Evolutionary conservation across 2,329 filamentous ascomycete genomes (phyloP), one percentile per base, ranked within the genome.

Genomic region (Fusarium nodosum): DNA sequence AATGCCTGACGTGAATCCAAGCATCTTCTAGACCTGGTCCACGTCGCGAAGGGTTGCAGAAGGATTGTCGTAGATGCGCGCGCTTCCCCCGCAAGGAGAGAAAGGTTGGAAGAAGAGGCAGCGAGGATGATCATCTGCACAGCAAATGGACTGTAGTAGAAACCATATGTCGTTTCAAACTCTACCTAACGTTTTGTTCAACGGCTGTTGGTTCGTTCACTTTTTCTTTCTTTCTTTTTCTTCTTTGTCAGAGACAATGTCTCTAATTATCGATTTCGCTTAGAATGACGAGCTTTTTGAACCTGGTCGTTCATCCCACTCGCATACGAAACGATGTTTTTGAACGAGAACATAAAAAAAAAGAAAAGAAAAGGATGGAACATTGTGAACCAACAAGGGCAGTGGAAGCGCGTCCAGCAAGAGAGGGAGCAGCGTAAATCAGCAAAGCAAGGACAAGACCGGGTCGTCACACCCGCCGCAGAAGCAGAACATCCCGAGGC

Each of bases 401-500:
- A 71, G 60, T 31, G 12, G 15, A 20, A 44, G 22, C 41, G 18
- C 18, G 24, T 24, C 41, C 24, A 4, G 41, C 16, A 9, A 44
- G 9, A 24, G 22, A 6, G 36, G 16, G 20, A 18, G 10, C 26
- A 31, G 44, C 26, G 44, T 30, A 46, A 46, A 51, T 34, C 33
- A 38, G 33, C 31, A 38, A 38, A 34, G 47, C 31, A 38, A 51
- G 15, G n/a, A 39, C 33, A 51, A 46, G 54, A 56, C 60, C 61
- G 54, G 58, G 68, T 51, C 60, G 72, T 70, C 58, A 63, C 63
- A 68, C 47, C 60, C 58, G 48, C 34, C 68, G 47, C 63, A 71
- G 69, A 75, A 74, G 73, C 73, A 75, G 73, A 67, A 75, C 73
- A 75, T 75, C 68, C 73, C 70, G 72, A 74, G 71, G 73, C 73